Conservation (phyloP, 805 yeast genomes). For the Millerozyma miso region DNA sequence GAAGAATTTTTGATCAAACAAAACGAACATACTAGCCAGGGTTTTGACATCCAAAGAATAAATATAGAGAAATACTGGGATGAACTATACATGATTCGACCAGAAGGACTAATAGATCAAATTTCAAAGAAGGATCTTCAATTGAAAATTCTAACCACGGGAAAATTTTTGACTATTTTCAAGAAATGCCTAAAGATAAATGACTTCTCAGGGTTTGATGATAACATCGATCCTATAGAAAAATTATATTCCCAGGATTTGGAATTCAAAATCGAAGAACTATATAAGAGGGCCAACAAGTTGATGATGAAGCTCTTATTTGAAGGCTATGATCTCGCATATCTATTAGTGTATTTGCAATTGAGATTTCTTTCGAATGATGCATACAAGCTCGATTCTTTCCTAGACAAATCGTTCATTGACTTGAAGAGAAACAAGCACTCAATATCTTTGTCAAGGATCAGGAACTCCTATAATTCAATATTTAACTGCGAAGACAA, state of each 20-base stretch:
- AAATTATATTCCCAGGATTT: slow-evolving; percentile 42
- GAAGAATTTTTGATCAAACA: slow-evolving; percentile 76
- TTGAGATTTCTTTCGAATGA: slow-evolving; percentile 54
- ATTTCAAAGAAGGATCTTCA: slow-evolving; percentile 52
- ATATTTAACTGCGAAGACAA: slow-evolving; percentile 1
- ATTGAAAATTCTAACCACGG: slow-evolving; percentile 69
- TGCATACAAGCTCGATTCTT: slow-evolving; percentile 48
- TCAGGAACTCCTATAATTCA: slow-evolving; percentile 19
- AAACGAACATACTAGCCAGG: slow-evolving; percentile 24
- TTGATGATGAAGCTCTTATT: slow-evolving; percentile 54
- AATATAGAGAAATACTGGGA: slow-evolving; percentile 67
- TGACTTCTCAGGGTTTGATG: slow-evolving; percentile 25
- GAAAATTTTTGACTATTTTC: slow-evolving; percentile 76
- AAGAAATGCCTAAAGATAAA: slow-evolving; percentile 53
- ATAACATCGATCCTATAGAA: slow-evolving; percentile 22
- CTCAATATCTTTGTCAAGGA: slow-evolving; percentile 24
- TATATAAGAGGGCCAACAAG: slow-evolving; percentile 65
- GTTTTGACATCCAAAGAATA: slow-evolving; percentile 22
- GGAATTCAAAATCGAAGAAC: slow-evolving; percentile 51
- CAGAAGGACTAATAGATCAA: slow-evolving; percentile 70
- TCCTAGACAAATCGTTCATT: slow-evolving; percentile 45
- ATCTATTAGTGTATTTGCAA: slow-evolving; percentile 48
- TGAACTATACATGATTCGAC: slow-evolving; percentile 66
- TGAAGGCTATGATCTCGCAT: slow-evolving; percentile 53
- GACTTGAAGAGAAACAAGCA: slow-evolving; percentile 48